Conservation (phyloP, 768 basidiomycete species). For the Boletus sp. region DNA sequence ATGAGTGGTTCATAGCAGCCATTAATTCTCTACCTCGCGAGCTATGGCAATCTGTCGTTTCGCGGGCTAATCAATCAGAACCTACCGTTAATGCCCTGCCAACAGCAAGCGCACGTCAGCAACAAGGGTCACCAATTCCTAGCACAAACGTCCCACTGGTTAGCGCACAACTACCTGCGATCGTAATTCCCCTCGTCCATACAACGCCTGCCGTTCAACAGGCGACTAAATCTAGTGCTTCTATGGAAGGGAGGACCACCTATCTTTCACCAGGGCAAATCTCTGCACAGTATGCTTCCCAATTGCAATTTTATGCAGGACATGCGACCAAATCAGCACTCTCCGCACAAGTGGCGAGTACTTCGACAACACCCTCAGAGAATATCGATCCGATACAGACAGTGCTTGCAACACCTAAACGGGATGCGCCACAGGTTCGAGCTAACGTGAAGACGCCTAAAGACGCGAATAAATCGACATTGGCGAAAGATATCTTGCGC, state of each 20-base stretch:
- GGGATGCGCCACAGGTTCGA: neutral
- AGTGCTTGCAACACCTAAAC: constrained; percentile 7
- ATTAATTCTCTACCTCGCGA: constrained; percentile 16
- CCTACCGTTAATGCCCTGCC: neutral
- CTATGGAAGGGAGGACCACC: neutral
- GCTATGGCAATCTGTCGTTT: constrained; percentile 9
- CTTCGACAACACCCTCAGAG: neutral
- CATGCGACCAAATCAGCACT: constrained; percentile 12
- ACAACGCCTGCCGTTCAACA: neutral
- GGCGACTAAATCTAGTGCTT: neutral
- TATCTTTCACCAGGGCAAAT: neutral
- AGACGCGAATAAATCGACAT: constrained; percentile 47
- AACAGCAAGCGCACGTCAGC: neutral
- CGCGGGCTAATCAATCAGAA: constrained; percentile 3
- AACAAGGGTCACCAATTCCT: neutral
- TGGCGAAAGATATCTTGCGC: constrained; percentile 57
- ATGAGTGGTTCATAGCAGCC: constrained; percentile 21
- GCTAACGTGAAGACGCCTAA: constrained; percentile 27
- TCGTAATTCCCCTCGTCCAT: neutral
- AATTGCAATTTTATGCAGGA: constrained; percentile 23
- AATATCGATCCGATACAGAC: neutral
- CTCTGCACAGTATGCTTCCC: constrained; percentile 7
- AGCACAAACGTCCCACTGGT: neutral
- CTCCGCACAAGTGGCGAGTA: constrained; percentile 1
- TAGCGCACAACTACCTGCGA: neutral